A percentile compares a stretch with the other conserved stretches of the same genome.
phyloP scores from a whole-genome alignment of 495 filamentous ascomycete genomes.

The Poronia punctata region DNA sequence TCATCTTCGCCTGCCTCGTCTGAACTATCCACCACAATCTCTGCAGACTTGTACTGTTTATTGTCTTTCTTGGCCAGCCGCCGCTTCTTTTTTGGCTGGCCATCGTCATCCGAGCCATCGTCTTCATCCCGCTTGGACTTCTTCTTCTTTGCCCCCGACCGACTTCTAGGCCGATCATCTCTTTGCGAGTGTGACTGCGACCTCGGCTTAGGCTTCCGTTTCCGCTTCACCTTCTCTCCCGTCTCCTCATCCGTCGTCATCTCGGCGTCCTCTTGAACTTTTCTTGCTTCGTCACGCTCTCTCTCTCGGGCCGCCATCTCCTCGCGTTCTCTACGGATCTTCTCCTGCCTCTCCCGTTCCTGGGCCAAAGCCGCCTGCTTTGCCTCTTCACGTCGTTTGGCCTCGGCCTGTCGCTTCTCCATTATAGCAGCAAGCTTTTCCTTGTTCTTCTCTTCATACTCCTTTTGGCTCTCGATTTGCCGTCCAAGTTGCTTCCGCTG shows the following conservation, averaged over 20 bases:
- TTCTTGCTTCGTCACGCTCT: conserved; percentile 53
- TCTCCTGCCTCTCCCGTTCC: conserved; percentile 62
- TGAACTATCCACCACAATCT: conserved; percentile 69
- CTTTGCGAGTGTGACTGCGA: no score
- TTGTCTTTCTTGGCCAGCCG: conserved; percentile 49
- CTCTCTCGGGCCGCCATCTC: conserved; percentile 70
- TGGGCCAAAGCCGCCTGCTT: conserved; percentile 55
- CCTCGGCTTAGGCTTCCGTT: conserved; percentile 48
- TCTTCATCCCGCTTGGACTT: conserved; percentile 49
- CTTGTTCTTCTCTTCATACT: conserved; percentile 91
- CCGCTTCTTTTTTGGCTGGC: conserved; percentile 53
- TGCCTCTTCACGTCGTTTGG: conserved; percentile 65
- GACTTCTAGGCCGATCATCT: conserved; percentile 37
- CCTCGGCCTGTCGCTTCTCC: conserved; percentile 67
- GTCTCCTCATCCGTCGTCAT: conserved; percentile 71
- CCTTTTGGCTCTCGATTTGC: conserved; percentile 71
- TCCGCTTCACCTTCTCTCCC: conserved; percentile 66
- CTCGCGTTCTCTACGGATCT: conserved; percentile 75
- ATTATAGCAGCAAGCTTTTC: conserved; percentile 71
- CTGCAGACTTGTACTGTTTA: conserved; percentile 70
- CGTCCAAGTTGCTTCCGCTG: conserved; percentile 85
- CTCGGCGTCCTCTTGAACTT: conserved; percentile 73
- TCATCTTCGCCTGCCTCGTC: conserved; percentile 29
- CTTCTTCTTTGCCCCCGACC: conserved; percentile 65
- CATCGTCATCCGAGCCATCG: conserved; percentile 37